Conservation (phyloP, 352 stramenopile genomes). For the Phytophthora capsici region DNA sequence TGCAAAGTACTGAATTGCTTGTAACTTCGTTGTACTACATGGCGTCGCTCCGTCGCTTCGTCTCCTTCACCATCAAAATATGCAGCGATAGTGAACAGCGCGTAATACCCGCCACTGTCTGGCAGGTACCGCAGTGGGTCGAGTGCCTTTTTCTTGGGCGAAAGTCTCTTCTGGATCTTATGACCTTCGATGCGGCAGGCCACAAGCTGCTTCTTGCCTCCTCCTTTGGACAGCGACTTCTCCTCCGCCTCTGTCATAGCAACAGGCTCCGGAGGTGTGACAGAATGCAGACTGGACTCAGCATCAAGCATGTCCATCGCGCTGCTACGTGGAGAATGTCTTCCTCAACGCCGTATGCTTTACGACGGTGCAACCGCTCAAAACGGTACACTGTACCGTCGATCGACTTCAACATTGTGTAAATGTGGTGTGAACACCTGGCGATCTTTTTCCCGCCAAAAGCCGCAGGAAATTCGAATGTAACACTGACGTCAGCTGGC, state of each 20-base stretch:
- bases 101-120: constrained; percentile 55
- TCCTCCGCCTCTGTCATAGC: constrained; percentile 21
- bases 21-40: constrained; percentile 71
- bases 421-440: constrained; percentile 10
- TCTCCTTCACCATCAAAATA: constrained; percentile 51
- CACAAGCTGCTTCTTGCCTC: constrained; percentile 35
- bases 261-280: not conserved
- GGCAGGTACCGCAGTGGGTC: constrained; percentile 76
- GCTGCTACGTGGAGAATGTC: not conserved
- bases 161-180: constrained; percentile 70
- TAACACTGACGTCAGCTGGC: constrained; percentile 19
- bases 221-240: constrained; percentile 10
- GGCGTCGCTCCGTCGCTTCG: constrained; percentile 27
- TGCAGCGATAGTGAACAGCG: constrained; percentile 63
- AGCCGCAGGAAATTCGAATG: constrained; percentile 33
- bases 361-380: constrained; percentile 5
- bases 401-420: constrained; percentile 1
- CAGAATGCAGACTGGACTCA: not conserved
- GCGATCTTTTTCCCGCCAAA: constrained; percentile 33
- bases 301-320: constrained; percentile 14
- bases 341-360: constrained; percentile 6
- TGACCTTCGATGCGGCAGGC: constrained; percentile 61
- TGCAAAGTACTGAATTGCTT: constrained; percentile 71
- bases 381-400: too few relatives aligned
- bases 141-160: constrained; percentile 73